These are phyloP conservation scores for Trametes sanguinea DNA, from an alignment of 768 basidiomycete genomes.

Conservation along the genomic window DNA sequence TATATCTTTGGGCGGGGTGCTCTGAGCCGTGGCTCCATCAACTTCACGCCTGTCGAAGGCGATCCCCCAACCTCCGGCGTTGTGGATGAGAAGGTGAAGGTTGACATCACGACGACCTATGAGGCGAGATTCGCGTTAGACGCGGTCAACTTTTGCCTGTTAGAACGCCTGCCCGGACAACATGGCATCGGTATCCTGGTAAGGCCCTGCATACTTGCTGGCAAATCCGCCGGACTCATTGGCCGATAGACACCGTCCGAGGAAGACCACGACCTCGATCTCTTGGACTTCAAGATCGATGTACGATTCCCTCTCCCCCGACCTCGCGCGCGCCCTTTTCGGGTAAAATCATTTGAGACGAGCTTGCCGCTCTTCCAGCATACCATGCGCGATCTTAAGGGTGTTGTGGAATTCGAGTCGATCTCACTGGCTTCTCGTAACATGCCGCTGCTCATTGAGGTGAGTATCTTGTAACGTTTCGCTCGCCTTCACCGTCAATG, in stretches of 20 bases:
- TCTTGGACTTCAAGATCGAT: not conserved
- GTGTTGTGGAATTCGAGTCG: slow-evolving; percentile 7
- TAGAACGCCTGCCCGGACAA: slow-evolving; percentile 21
- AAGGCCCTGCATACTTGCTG: not conserved
- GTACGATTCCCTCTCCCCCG: slow-evolving; percentile 5
- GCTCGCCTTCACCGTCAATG: too few relatives aligned
- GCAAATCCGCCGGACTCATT: not conserved
- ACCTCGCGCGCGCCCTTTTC: not conserved
- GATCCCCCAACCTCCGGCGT: not conserved
- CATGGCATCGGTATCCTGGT: slow-evolving; percentile 21
- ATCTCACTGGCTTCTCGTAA: slow-evolving; percentile 3
- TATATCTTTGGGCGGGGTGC: slow-evolving; percentile 24
- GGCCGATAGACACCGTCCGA: not conserved
- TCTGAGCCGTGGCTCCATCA: slow-evolving; percentile 17
- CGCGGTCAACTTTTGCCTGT: slow-evolving; percentile 19
- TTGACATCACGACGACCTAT: slow-evolving; percentile 19
- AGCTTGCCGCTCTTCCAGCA: slow-evolving; percentile 8
- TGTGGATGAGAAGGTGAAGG: slow-evolving; percentile 6
- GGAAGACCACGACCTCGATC: not conserved
- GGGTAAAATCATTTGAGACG: slow-evolving; percentile 14
- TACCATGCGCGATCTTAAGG: not conserved
- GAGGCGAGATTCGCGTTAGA: not conserved
- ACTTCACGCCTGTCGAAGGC: slow-evolving; percentile 13
- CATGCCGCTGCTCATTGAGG: not conserved
- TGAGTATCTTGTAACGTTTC: not conserved